Evolutionary conservation across 2,329 filamentous ascomycete species (phyloP).

Genomic region (Aspergillus aculeatus): DNA sequence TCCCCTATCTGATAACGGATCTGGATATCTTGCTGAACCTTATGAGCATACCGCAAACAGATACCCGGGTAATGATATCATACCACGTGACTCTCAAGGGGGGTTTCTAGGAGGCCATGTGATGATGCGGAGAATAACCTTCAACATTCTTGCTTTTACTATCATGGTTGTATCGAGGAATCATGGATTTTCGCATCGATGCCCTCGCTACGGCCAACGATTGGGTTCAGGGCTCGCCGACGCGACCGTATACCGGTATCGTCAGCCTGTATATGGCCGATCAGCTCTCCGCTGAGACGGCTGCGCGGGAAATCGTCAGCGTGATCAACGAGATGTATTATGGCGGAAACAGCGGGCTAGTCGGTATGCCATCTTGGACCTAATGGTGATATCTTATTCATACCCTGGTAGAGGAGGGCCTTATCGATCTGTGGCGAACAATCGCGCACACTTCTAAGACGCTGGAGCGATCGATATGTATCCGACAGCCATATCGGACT

Average conservation of each 20-base stretch:
- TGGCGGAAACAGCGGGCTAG: constrained; percentile 1
- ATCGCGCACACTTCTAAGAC: constrained; percentile 11
- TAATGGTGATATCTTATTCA: background rate
- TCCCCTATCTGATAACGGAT: background rate
- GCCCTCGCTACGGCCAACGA: constrained; percentile 6
- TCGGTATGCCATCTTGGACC: background rate
- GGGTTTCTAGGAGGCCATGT: background rate
- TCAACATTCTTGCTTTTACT: background rate
- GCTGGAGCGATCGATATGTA: background rate
- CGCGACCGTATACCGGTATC: constrained; percentile 13
- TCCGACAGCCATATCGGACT: background rate
- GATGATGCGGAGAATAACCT: background rate
- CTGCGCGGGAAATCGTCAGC: constrained; percentile 10
- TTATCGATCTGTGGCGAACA: constrained; percentile 13
- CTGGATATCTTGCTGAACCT: background rate
- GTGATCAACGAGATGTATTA: constrained; percentile 11
- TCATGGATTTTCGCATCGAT: constrained; percentile 7
- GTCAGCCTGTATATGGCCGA: constrained; percentile 9
- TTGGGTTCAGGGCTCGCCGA: constrained; percentile 15
- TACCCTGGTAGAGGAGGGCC: constrained; percentile 4
- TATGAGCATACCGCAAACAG: background rate
- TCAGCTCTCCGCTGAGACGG: constrained; percentile 3
- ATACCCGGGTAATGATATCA: background rate
- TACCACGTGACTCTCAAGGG: background rate
- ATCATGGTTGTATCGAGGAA: background rate